Evolutionary conservation across 176 grass and related monocot genomes (phyloP).

Genomic region (Tillandsia fasciculata): DNA sequence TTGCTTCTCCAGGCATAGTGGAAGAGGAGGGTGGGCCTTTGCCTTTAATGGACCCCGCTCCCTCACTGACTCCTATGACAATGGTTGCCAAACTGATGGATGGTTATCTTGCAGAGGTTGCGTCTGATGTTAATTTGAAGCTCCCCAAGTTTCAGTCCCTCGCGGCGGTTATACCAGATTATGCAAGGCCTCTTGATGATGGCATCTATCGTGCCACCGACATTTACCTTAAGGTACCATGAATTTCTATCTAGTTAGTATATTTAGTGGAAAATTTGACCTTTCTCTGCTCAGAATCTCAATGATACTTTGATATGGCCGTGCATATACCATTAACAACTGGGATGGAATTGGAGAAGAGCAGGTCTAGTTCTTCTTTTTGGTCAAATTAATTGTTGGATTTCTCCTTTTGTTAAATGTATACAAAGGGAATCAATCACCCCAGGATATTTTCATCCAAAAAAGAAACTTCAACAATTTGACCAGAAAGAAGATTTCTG

Average conservation of each 20-base stretch:
- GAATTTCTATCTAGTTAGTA: not conserved
- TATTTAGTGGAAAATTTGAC: not conserved
- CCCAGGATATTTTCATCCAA: too few species aligned
- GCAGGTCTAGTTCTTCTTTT: too few species aligned
- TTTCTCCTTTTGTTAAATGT: too few species aligned
- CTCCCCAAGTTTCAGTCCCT: conserved; percentile 73
- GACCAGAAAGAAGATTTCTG: too few species aligned
- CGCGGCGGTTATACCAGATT: conserved; percentile 54
- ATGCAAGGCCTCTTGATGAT: conserved; percentile 53
- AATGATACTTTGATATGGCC: too few species aligned
- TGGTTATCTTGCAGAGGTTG: conserved; percentile 64
- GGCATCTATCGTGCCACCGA: conserved; percentile 68
- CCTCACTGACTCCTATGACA: conserved; percentile 33
- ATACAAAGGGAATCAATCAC: too few species aligned
- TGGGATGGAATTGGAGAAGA: too few species aligned
- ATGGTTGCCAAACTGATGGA: conserved; percentile 79
- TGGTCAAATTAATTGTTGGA: too few species aligned
- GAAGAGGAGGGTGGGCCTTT: conserved; percentile 23
- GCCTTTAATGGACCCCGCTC: conserved; percentile 21
- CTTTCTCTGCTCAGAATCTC: not conserved
- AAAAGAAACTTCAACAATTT: too few species aligned
- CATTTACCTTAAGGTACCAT: conserved; percentile 68
- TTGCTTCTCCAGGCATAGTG: conserved; percentile 28
- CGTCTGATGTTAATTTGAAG: conserved; percentile 67
- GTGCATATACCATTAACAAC: too few species aligned